Base-by-base conservation (phyloP, 129 eudicot genomes). In the Ambrosia trifida region DNA sequence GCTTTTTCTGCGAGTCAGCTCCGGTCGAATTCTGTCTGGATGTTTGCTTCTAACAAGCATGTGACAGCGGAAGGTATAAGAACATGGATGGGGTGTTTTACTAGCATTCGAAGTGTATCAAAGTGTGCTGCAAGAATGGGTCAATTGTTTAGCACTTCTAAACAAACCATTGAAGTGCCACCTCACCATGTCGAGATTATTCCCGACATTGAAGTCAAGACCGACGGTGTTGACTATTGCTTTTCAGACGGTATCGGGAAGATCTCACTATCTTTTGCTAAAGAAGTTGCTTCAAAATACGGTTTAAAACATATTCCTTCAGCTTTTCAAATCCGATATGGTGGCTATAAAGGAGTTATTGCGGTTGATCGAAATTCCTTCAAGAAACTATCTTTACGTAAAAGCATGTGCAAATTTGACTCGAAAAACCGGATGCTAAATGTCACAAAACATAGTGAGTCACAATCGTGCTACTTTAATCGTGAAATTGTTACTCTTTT, bases 91-190 rank as follows among this genome's bases (percentile, higher is more conserved):
- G 99, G 99, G 0, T 87, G 96, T 68, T 94, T 94, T 54, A 90
- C 69, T 57, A 85, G 86, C 79, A 90, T 94, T 12, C 88, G 93
- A 5, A 94, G 91, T 31, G 78, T 94, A 32, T 90, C 99, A 4
- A 94, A 94, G 73, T 94, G 97, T 81, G 97, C 99, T 16, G 99
- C 99, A 0, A 84, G 99, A 70, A 94, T 94, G 99, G 99, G 99
- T 8, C 99, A 94, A 28, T 44, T 94, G 70, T 94, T 94, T 38
- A 94, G 99, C 68, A 78, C 99, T 47, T 94, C 99, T 3, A 72
- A 24, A 51, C 99, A 89, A 64, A 87, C 96, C 8, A n/a, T 83
- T 17, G 86, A 90, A 64, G 96, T 94, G 45, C 76, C 64, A 32
- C 72, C 83, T 10, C 87, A 82, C 50, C 85, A 87, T 20, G 83